Percentiles rank a stretch among this genome's conserved stretches.
Conservation (phyloP, 2,329 filamentous ascomycete genomes). For the Hymenoscyphus albidus region DNA sequence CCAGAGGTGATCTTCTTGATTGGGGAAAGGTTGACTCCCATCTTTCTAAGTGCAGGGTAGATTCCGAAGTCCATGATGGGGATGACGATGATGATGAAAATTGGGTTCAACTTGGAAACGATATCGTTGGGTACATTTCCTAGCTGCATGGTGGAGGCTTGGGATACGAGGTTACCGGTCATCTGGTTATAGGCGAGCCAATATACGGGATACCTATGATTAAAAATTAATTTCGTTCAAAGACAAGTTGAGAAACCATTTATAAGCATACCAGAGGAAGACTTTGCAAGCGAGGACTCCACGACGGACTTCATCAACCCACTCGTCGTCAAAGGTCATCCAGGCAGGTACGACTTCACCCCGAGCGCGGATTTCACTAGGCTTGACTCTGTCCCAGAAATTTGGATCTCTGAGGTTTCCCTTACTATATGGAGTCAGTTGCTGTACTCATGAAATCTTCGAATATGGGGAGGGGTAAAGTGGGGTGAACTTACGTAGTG, state of each 20-base stretch:
- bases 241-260: too few relatives aligned
- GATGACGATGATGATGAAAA: slow-evolving; percentile 56
- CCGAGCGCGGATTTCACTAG: slow-evolving; percentile 52
- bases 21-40: slow-evolving; percentile 52
- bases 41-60: slow-evolving; percentile 53
- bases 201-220: slow-evolving; percentile 49
- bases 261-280: slow-evolving; percentile 53
- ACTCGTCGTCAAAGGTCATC: slow-evolving; percentile 80
- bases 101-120: slow-evolving; percentile 54
- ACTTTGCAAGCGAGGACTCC: slow-evolving; percentile 59
- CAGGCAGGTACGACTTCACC: slow-evolving; percentile 55
- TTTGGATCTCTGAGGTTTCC: slow-evolving; percentile 51
- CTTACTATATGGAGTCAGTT: slow-evolving; percentile 27
- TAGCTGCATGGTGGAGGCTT: slow-evolving; percentile 51
- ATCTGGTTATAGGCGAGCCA: slow-evolving; percentile 52
- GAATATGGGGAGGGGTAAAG: too few relatives aligned
- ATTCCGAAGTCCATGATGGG: slow-evolving; percentile 49
- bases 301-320: slow-evolving; percentile 64
- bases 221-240: too few relatives aligned
- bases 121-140: slow-evolving; percentile 57
- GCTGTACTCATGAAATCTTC: background rate
- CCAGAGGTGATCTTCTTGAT: slow-evolving; percentile 56
- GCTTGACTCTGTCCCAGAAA: slow-evolving; percentile 59
- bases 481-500: slow-evolving; percentile 43
- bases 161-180: slow-evolving; percentile 63